Evolutionary conservation across 192 early-diverging fungal genomes (phyloP), one percentile per base, ranked within the genome.

Genomic region (Coemansia erecta): DNA sequence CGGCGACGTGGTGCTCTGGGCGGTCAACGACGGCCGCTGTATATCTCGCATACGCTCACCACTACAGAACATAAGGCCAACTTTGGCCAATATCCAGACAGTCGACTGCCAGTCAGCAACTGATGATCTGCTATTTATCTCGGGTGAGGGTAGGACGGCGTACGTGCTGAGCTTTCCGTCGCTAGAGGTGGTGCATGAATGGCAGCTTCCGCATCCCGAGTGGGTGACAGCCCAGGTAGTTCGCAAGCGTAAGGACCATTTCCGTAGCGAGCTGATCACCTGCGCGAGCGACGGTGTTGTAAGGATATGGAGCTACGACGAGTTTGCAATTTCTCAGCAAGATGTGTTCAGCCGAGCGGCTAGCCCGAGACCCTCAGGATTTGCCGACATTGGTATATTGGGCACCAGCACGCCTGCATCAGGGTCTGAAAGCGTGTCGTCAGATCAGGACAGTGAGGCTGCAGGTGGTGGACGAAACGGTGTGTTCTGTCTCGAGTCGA

Each of bases 221-320:
- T 80, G 77, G 77, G 42, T 80, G 43, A 73, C 66, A 0, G 53
- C 67, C 3, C 50, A 62, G 40, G 61, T 61, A 1, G 66, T 70
- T 24, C 70, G 77, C 42, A 73, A 70, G 47, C 77, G 77, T 18
- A 59, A 59, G 48, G 71, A 73, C 22, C 61, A 66, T 23, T 73
- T 73, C 23, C 53, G 71, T 13, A 73, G 67, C 66, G 70, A 80
- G 53, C 64, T 80, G n/a, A 61, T 80, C 6, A 73, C 70, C 3
- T 80, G 77, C 42, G 57, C 77, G 1, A 49, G 52, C 6, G 71
- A 73, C 28, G 77, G 77, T n/a, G 61, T 52, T 9, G 57, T 80
- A 17, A 57, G 77, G 15, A 60, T 80, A 15, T 80, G 77, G 77
- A 62, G 71, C 40, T 80, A 66, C 49, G 75, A 78, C 26, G 75